Conservation (phyloP, 2,329 filamentous ascomycete species). For the Akanthomyces uredinophilus region DNA sequence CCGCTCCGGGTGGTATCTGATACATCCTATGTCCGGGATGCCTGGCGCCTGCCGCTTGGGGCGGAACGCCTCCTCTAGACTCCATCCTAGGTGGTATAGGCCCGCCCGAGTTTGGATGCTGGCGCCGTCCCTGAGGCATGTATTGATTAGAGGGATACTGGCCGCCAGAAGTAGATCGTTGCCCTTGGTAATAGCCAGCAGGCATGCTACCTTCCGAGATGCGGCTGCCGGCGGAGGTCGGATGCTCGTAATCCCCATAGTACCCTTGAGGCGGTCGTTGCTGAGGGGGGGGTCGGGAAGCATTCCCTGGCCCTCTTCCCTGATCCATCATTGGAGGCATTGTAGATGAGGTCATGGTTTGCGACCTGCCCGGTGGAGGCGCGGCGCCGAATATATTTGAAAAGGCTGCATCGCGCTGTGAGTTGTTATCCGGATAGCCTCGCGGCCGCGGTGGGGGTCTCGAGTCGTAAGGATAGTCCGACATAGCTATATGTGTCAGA, state of each 20-base stretch:
- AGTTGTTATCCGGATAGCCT: conserved; percentile 49
- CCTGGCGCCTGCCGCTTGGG: conserved; percentile 34
- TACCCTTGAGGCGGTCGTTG: conserved; percentile 39
- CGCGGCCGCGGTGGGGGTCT: conserved; percentile 39
- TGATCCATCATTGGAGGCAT: conserved; percentile 43
- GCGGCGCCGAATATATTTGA: conserved; percentile 90
- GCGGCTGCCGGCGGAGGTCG: conserved; percentile 26
- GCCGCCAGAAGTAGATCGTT: conserved; percentile 48
- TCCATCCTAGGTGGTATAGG: conserved; percentile 62
- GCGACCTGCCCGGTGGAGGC: conserved; percentile 81
- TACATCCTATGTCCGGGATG: conserved; percentile 55
- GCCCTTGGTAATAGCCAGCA: conserved; percentile 49
- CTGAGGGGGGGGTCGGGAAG: conserved; percentile 57
- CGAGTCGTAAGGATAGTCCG: conserved; percentile 54
- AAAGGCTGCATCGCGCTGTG: conserved; percentile 89
- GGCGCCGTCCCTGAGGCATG: conserved; percentile 44
- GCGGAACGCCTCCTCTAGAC: conserved; percentile 44
- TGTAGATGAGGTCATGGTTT: conserved; percentile 86
- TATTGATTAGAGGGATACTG: conserved; percentile 38
- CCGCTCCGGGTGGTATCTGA: conserved; percentile 58
- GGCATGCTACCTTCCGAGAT: conserved; percentile 39
- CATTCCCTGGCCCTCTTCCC: conserved; percentile 51
- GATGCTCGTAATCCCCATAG: conserved; percentile 30
- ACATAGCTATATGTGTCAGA: conserved; percentile 37
- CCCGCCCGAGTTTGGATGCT: conserved; percentile 38